Evolutionary conservation across 2,329 filamentous ascomycete genomes (phyloP), one percentile per base, ranked within the genome.

Genomic region (Fusarium mexicanum): DNA sequence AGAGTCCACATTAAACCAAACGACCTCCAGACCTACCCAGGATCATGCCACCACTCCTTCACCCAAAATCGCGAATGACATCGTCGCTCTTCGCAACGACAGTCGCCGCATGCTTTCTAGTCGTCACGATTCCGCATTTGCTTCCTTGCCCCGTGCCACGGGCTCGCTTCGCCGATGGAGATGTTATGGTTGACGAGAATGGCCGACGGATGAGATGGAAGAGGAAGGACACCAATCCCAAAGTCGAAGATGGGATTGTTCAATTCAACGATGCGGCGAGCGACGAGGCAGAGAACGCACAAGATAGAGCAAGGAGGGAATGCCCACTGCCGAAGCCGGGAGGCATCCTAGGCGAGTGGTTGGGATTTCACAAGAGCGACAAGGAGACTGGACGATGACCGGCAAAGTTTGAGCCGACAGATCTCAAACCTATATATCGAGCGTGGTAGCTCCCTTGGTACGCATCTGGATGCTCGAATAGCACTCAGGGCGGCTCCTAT

Each of bases 51-150:
- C 93, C 94, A 71, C 93, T 96, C 84, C 91, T 99, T 47, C 96
- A 99, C 83, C 96, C 96, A 40, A 92, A 95, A 83, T 98, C 96
- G 76, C 92, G 94, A 79, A 94, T 94, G 86, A 99, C 96, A 78
- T 95, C 93, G 64, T 96, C 95, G 51, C 92, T 99, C 69, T 99
- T 99, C 86, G 95, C 94, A 58, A 94, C 93, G n/a, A 98, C 96
- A 3, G 89, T 98, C 62, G 88, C 94, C 72, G 91, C 95, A 38
- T 96, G 93, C 77, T 98, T 99, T 83, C 89, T 98, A 73, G 95
- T 99, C 71, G 96, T 99, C 61, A 94, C 91, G 37, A 87, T 98
- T 50, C 96, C 96, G 29, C 96, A 99, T 82, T 81, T 97, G 37
- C 89, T 99, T 24, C 96, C 96, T 4, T 99, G 96, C 81, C 96